Base-by-base conservation (phyloP, 2,329 filamentous ascomycete species). In the Ambrosiella xylebori region DNA sequence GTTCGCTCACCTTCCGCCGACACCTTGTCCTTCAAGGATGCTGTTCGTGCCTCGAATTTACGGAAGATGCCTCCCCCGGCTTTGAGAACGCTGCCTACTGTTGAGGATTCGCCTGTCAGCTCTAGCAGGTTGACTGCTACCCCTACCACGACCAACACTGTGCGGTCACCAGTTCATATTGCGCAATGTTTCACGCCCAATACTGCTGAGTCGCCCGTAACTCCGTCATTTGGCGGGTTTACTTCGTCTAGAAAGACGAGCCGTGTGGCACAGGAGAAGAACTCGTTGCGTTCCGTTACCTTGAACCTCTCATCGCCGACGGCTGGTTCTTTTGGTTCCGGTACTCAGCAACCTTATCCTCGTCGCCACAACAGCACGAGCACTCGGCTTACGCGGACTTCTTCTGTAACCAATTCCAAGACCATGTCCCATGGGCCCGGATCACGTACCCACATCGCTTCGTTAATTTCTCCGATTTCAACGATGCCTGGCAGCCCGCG, bases 1-100 rank as follows among this genome's bases (percentile, higher is more conserved):
- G 54, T 39, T 45, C 53, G 58, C n/a, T 59, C 54, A 19, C 53
- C 53, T n/a, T 59, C 58, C 12, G 17, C 39, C 12, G 58, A 59
- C 38, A 56, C 54, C 11, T 27, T 59, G n/a, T 53, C 57, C 2
- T 59, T 56, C 47, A 59, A 53, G 47, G 58, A 59, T 6, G 9
- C 58, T 3, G 45, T 56, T 17, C 58, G 54, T 11, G 39, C 53
- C 8, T 56, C 54, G 5, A 52, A 37, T 12, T 15, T 51, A 7
- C 47, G 58, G 11, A 59, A 57, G 44, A 49, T 59, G 47, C 58
- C 58, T 8, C 58, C 47, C 19, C 53, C 58, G 1, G 54, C 58
- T 7, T 45, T 57, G 9, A 44, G 45, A 6, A 52, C 54, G 11
- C 54, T 59, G 9, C 58, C 54, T 47, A 59, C 57, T 36, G 52